Base-by-base conservation (phyloP, 768 basidiomycete species). In the Lanmaoa rubissima region DNA sequence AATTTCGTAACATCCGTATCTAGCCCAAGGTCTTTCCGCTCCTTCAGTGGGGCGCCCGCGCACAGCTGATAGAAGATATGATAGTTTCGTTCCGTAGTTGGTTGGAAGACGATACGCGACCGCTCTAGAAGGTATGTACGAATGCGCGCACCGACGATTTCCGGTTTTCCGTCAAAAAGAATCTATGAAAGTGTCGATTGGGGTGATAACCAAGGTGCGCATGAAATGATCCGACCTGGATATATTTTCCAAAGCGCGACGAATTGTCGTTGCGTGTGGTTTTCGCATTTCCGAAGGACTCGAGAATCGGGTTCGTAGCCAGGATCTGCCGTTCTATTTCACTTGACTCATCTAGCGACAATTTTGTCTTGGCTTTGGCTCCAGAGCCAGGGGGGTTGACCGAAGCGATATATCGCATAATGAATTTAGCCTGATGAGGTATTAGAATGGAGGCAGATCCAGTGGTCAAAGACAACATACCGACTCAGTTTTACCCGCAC, bases 51-150 rank as follows among this genome's bases (percentile, higher is more conserved):
- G 11, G 93, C 94, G 47, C 97, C 97, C 0, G 95, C 91, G 63
- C 96, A 94, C n/a, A 99, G 79, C 71, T 99, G 97, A 75, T 99
- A 98, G 80, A 99, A 99, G 65, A 99, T 98, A 73, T 99, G 97
- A 75, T 98, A 99, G 75, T 99, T 99, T 57, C 97, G 87, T 73
- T 99, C 97, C 43, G 91, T 94, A 56, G 90, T 79, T 17, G 97
- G 96, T 73, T 99, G 97, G 74, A 96, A 98, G 55, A 98, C 95
- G 59, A 99, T 89, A 59, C 97, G 87, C 40, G 97, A 98, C 41
- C 97, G 92, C 70, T 99, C 97, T 59, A 99, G 79, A 32, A 99
- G 84, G 76, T 99, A 99, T 51, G 97, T 99, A 65, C 97, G 87
- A 64, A 99, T 98, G n/a, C 96, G 86, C 5, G 97, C 97, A 48